Base-by-base conservation (phyloP, 495 filamentous ascomycete genomes). In the Neurospora sp. region DNA sequence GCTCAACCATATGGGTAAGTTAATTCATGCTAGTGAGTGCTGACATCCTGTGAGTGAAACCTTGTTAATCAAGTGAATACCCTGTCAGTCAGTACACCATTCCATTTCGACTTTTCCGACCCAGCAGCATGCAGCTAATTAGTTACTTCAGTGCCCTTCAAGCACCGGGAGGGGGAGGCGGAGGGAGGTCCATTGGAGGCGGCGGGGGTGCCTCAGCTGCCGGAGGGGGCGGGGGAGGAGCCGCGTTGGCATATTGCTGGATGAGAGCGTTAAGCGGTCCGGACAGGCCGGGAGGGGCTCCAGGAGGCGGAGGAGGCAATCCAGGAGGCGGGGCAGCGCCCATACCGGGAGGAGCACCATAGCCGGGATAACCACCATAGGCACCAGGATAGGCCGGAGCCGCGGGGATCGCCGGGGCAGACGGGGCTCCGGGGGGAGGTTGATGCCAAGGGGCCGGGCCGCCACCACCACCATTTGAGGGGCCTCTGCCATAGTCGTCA, bases 101-200 rank as follows among this genome's bases (percentile, higher is more conserved):
- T 65, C 53, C 53, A 61, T 35, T 31, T 65, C 53, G 27, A 65
- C 53, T 65, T 65, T 4, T 65, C 53, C 53, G 27, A 37, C 53
- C 53, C 22, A 65, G 41, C 41, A 44, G 53, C 53, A 35, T 16
- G 31, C 53, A 65, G 8, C 27, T 65, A 8, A 16, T 65, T 65
- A 65, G 53, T 65, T 65, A 61, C 53, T 42, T 35, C 53, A 35
- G 53, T 65, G 53, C 27, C 27, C 27, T 65, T 65, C 53, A 89
- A 71, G 82, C 83, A 71, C 86, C 86, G 9, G 88, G 87, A 61
- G 91, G 91, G 71, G 92, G 91, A 17, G 92, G 92, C 27, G 92
- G 92, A 42, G 91, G 91, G 78, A 90, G 87, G 74, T 94, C 92
- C 79, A 88, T 90, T 5, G 92, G 92, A 71, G 91, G 90, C 69